These are phyloP conservation scores for Poa pratensis DNA, from an alignment of 176 grass and related monocot species.

Conservation along the genomic window DNA sequence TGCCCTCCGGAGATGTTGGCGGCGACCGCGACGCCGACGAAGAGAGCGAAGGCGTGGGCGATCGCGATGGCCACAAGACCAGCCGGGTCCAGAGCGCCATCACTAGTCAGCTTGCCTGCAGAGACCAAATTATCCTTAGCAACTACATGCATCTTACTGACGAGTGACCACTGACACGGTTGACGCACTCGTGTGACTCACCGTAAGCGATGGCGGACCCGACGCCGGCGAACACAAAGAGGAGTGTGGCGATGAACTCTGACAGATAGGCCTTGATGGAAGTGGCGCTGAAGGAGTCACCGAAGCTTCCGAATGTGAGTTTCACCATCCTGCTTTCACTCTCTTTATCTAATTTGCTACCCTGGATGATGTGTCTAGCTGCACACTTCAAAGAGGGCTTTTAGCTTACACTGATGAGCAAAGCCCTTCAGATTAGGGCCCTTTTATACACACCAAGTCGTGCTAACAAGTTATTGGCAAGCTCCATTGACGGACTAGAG, in stretches of 20 bases:
- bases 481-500: constrained; percentile 52
- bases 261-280: constrained; percentile 84
- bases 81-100: constrained; percentile 70
- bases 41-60: constrained; percentile 82
- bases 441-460: constrained; percentile 56
- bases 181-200: not conserved
- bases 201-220: constrained; percentile 89
- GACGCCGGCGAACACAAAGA: constrained; percentile 96
- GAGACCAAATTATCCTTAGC: not conserved
- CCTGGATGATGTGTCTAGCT: not conserved
- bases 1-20: constrained; percentile 96
- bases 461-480: constrained; percentile 28
- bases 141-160: not conserved
- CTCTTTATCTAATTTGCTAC: not conserved
- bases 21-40: constrained; percentile 80
- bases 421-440: constrained; percentile 17
- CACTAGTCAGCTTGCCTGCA: constrained; percentile 64
- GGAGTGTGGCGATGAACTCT: constrained; percentile 97
- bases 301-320: constrained; percentile 70
- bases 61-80: constrained; percentile 85
- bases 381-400: constrained; percentile 1
- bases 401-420: constrained; percentile 17
- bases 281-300: constrained; percentile 70
- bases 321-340: constrained; percentile 78
- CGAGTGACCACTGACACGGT: not conserved